These are phyloP conservation scores for Pseudogymnoascus sp. DNA, from an alignment of 2,329 filamentous ascomycete genomes.

Conservation along the genomic window DNA sequence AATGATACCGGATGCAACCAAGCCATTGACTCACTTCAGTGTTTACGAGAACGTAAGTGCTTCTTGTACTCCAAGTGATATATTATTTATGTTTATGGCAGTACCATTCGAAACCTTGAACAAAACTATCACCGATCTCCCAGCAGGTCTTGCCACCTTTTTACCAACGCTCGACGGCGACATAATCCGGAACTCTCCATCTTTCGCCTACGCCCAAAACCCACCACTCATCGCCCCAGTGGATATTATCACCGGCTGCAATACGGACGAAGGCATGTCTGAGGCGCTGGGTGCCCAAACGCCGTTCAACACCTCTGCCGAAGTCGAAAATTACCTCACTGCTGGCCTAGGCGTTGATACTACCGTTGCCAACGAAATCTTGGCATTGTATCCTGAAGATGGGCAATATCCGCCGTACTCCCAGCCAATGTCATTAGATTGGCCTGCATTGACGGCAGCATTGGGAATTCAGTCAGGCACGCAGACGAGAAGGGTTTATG, in stretches of 20 bases:
- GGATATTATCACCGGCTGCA: slow-evolving; percentile 59
- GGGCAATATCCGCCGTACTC: slow-evolving; percentile 12
- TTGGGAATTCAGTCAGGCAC: slow-evolving; percentile 6
- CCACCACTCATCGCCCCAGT: slow-evolving; percentile 46
- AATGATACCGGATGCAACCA: slow-evolving; percentile 42
- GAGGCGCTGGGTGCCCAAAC: not conserved
- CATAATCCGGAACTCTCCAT: slow-evolving; percentile 49
- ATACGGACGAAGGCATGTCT: slow-evolving; percentile 59
- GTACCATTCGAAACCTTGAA: slow-evolving; percentile 39
- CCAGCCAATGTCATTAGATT: slow-evolving; percentile 11
- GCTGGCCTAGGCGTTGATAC: not conserved
- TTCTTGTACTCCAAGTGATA: slow-evolving; percentile 30
- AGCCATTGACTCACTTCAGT: slow-evolving; percentile 46
- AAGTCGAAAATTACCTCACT: slow-evolving; percentile 29
- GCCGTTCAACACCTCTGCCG: not conserved
- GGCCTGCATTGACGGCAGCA: slow-evolving; percentile 2
- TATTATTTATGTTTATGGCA: slow-evolving; percentile 24
- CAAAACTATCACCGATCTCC: slow-evolving; percentile 35
- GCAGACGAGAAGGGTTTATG: slow-evolving; percentile 8
- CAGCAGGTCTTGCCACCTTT: slow-evolving; percentile 61
- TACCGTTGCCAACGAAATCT: slow-evolving; percentile 36
- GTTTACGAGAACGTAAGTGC: slow-evolving; percentile 46
- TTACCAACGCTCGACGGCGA: slow-evolving; percentile 50
- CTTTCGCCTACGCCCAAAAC: slow-evolving; percentile 49
- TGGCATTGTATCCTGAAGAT: slow-evolving; percentile 11